phyloP scores from a whole-genome alignment of 345 rosid species.

The Lagerstroemia speciosa region DNA sequence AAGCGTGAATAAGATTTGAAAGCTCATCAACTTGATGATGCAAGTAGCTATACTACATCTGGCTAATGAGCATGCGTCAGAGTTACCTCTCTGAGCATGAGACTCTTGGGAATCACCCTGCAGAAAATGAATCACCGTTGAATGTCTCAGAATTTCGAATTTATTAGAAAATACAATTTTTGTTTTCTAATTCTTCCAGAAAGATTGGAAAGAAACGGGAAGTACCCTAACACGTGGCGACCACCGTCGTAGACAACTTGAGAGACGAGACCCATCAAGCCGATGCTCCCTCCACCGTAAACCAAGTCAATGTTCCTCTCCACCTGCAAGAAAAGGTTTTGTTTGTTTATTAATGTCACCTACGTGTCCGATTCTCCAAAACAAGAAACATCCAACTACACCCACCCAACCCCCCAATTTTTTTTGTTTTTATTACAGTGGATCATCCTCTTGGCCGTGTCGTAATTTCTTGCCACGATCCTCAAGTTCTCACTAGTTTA shows the following conservation, averaged over 20 bases:
- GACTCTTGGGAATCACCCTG: slow-evolving; percentile 47
- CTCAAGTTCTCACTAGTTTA: neutral
- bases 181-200: too few species aligned
- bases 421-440: too few species aligned
- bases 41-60: neutral
- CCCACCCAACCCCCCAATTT: too few species aligned
- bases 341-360: slow-evolving; percentile 4
- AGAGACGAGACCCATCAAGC: slow-evolving; percentile 61
- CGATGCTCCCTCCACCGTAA: slow-evolving; percentile 77
- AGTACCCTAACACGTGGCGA: slow-evolving; percentile 68
- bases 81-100: slow-evolving; percentile 54
- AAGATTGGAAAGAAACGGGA: neutral
- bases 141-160: too few species aligned
- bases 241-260: slow-evolving; percentile 66
- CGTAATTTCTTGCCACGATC: neutral
- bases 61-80: neutral
- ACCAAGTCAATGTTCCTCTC: slow-evolving; percentile 67
- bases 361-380: slow-evolving; percentile 14
- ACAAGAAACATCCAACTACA: neutral
- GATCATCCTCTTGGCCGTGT: neutral
- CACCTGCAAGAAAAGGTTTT: slow-evolving; percentile 30
- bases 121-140: slow-evolving; percentile 4
- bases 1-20: neutral
- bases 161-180: too few species aligned
- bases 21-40: slow-evolving; percentile 1